Conservation (phyloP, 2,329 filamentous ascomycete species). For the Volutella citrinella region DNA sequence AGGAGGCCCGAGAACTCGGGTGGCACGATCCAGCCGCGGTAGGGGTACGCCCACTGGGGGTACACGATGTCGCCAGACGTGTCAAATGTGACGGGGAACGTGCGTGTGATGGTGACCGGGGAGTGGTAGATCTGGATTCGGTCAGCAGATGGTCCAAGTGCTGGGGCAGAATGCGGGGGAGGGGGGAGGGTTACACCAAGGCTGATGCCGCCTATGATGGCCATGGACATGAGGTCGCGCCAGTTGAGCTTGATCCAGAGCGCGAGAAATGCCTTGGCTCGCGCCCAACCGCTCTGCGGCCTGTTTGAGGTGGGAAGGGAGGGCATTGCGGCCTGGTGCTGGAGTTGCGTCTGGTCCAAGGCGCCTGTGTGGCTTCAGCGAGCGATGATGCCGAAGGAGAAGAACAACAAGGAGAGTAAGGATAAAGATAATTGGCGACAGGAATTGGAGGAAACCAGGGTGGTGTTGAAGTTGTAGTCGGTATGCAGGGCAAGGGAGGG, state of each 20-base stretch:
- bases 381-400: too few relatives aligned
- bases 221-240: constrained; percentile 59
- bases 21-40: constrained; percentile 60
- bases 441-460: too few relatives aligned
- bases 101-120: constrained; percentile 53
- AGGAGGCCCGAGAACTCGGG: constrained; percentile 57
- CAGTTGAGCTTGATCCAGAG: constrained; percentile 58
- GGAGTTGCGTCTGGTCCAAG: too few relatives aligned
- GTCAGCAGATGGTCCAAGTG: constrained; percentile 8
- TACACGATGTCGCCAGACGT: constrained; percentile 60
- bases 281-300: constrained; percentile 1
- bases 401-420: too few relatives aligned
- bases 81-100: constrained; percentile 59
- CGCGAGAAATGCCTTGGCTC: constrained; percentile 18
- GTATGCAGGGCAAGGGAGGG: too few relatives aligned
- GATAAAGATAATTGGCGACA: too few relatives aligned
- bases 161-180: background rate
- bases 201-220: constrained; percentile 39
- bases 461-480: too few relatives aligned
- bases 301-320: constrained; percentile 12
- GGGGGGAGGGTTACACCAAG: constrained; percentile 24
- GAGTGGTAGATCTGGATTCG: constrained; percentile 46
- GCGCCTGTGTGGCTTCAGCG: too few relatives aligned
- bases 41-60: constrained; percentile 62
- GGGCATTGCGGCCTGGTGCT: constrained; percentile 22